Base-by-base conservation (phyloP, 1,139 yeast species). In the Sugiyamaella paludigena region DNA sequence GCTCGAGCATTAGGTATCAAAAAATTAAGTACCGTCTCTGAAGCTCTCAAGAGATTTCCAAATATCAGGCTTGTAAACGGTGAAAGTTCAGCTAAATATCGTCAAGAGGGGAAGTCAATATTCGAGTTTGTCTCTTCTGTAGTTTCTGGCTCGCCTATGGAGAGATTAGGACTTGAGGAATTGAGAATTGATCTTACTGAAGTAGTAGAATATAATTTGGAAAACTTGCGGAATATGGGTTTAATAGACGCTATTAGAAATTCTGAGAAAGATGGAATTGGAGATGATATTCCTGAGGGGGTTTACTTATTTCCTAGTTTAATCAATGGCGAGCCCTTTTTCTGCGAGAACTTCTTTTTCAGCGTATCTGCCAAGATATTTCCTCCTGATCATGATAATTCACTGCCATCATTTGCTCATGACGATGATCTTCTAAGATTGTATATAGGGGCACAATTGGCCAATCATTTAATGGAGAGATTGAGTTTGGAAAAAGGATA, bases 151-250 rank as follows among this genome's bases (percentile, higher is more conserved):
- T 51, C 53, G 11, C 58, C 63, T 1, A 59, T 68, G 5, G 71
- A 69, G 46, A 56, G 73, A 36, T 56, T 68, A n/a, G 73, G 73
- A 1, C 57, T 69, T 45, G 73, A 69, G 49, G 73, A 69, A 50
- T 50, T 69, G 57, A 57, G 70, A 56, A 51, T 68, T 11, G 72
- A 69, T 42, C 47, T 69, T 24, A 57, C 68, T 1, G 55, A 47
- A 1, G 45, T 57, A 10, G 59, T 65, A 4, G 56, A 55, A 2
- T 40, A 26, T n/a, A 60, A 58, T 36, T 15, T 55, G 9, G 49
- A 45, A n/a, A 33, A 42, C 7, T 48, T 62, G 29, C 45, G 43
- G 10, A 49, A 43, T 26, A 33, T 46, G 4, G 57, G 58, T 2
- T 44, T 60, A 10, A 30, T 55, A 33, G 50, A 45, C 12, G 35